Conservation (phyloP, 192 early-diverging fungal species). For the Coemansia sp. region DNA sequence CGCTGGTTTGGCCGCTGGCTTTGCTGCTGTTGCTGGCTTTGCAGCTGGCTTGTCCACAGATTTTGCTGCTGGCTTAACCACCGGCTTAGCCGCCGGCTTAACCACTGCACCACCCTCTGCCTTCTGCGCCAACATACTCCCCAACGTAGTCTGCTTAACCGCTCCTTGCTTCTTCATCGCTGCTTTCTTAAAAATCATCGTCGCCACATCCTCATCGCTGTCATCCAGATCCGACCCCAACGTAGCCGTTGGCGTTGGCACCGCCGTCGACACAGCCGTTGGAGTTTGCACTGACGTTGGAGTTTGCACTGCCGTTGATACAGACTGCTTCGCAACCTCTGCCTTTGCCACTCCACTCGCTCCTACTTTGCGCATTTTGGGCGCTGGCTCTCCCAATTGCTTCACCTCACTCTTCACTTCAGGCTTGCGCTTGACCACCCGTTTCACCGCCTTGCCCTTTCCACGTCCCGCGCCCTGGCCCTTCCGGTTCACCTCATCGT, state of each 20-base stretch:
- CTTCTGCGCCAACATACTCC: conserved; percentile 29
- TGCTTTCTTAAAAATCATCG: conserved; percentile 37
- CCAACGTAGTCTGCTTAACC: conserved; percentile 26
- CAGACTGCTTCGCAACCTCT: conserved; percentile 1
- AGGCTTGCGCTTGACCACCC: conserved; percentile 47
- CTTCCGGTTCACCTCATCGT: conserved; percentile 44
- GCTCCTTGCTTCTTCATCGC: conserved; percentile 17
- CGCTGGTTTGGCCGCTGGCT: conserved; percentile 2
- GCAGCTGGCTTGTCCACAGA: not conserved
- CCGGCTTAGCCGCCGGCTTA: conserved; percentile 8
- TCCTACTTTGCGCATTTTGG: conserved; percentile 6
- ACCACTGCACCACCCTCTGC: not conserved
- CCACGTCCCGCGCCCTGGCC: conserved; percentile 33
- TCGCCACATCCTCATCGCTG: conserved; percentile 49
- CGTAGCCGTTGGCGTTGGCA: conserved; percentile 16
- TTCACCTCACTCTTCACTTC: conserved; percentile 34
- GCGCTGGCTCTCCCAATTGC: conserved; percentile 8
- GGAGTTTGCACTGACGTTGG: conserved; percentile 2
- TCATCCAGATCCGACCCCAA: conserved; percentile 52
- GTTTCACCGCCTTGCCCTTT: conserved; percentile 24
- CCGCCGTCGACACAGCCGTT: not conserved
- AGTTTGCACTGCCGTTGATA: not conserved
- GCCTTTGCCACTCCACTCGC: not conserved
- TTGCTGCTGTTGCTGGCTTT: too few species aligned
- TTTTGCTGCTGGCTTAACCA: conserved; percentile 2